Percentiles rank a stretch among this genome's conserved stretches.
Evolutionary conservation across 148 eudicot species (phyloP).

Genomic region (Rhododendron molle): DNA sequence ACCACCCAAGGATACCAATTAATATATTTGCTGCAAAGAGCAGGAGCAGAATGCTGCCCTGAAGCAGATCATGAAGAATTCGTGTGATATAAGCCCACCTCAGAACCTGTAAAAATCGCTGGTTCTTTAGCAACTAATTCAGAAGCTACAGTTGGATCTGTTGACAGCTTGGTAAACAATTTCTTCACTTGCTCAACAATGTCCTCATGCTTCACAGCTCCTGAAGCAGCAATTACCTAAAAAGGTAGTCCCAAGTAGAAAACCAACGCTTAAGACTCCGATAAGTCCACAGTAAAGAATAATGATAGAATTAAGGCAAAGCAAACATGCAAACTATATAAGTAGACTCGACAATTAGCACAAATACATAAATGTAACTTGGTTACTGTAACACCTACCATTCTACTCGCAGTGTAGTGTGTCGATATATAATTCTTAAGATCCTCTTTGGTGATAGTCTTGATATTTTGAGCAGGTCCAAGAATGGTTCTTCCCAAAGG

Average conservation of each 20-base stretch:
- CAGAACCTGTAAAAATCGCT: slow-evolving; percentile 86
- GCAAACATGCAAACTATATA: neutral
- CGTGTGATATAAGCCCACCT: slow-evolving; percentile 41
- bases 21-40: neutral
- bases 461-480: slow-evolving; percentile 83
- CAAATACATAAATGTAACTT: neutral
- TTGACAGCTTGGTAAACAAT: slow-evolving; percentile 65
- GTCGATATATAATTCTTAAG: slow-evolving; percentile 70
- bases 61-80: slow-evolving; percentile 9
- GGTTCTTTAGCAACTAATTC: slow-evolving; percentile 76
- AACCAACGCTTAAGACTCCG: neutral
- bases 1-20: neutral
- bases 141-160: slow-evolving; percentile 62
- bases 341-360: neutral
- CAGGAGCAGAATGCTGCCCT: neutral
- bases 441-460: slow-evolving; percentile 60
- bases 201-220: slow-evolving; percentile 87
- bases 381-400: slow-evolving; percentile 35
- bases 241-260: slow-evolving; percentile 1
- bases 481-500: slow-evolving; percentile 93
- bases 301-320: neutral
- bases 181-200: slow-evolving; percentile 67
- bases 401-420: slow-evolving; percentile 87
- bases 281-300: neutral
- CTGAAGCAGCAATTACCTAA: slow-evolving; percentile 87